These are phyloP conservation scores for Scedosporium dehoogii DNA, from an alignment of 2,329 filamentous ascomycete genomes.

Conservation along the genomic window DNA sequence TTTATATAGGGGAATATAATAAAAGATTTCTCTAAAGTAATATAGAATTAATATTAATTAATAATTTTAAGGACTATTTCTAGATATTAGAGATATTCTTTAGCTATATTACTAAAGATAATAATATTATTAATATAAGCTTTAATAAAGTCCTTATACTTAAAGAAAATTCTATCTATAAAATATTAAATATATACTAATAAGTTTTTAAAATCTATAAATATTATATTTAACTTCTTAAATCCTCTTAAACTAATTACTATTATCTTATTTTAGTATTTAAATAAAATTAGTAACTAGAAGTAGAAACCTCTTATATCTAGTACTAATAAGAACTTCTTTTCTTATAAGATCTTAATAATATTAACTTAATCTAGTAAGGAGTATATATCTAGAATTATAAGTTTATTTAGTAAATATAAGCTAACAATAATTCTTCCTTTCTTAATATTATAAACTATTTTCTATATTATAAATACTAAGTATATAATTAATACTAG, in stretches of 20 bases:
- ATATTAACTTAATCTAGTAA: background rate
- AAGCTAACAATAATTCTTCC: background rate
- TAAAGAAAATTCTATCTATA: slow-evolving; percentile 7
- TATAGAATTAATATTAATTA: background rate
- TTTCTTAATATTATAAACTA: background rate
- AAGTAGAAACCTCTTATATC: background rate
- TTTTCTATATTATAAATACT: background rate
- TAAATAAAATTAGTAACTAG: background rate
- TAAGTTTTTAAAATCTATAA: slow-evolving; percentile 4
- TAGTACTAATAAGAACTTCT: background rate
- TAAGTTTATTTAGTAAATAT: background rate
- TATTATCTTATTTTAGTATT: background rate
- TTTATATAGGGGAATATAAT: background rate
- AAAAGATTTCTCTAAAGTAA: background rate
- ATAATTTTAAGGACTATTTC: background rate
- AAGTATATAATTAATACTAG: background rate
- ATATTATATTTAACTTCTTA: background rate
- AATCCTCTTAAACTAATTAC: background rate
- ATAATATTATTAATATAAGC: background rate
- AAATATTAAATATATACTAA: slow-evolving; percentile 7
- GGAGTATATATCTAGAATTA: background rate
- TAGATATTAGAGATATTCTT: background rate
- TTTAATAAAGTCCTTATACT: slow-evolving; percentile 7
- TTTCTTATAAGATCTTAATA: background rate
- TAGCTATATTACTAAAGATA: background rate